phyloP scores from a whole-genome alignment of 2,329 filamentous ascomycete genomes.

The Colletotrichum tropicale region DNA sequence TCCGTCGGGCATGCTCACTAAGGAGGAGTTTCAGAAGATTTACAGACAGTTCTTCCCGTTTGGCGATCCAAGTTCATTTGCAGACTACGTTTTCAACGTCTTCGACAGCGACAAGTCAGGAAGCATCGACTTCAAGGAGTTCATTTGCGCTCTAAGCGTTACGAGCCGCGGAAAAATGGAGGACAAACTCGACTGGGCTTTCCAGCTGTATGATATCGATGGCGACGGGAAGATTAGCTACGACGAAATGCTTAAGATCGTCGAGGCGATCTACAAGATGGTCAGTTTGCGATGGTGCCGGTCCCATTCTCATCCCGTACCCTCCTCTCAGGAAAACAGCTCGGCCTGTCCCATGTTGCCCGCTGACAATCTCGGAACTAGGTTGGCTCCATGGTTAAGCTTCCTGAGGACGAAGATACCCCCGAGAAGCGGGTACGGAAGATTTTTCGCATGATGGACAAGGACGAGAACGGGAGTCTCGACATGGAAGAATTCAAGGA shows the following conservation, averaged over 20 bases:
- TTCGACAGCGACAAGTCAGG: constrained; percentile 98
- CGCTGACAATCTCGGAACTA: constrained; percentile 37
- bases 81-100: constrained; percentile 99
- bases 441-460: constrained; percentile 99
- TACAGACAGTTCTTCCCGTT: constrained; percentile 99
- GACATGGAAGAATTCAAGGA: constrained; percentile 99
- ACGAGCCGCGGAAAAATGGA: constrained; percentile 98
- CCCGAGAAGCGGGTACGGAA: constrained; percentile 97
- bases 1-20: constrained; percentile 93
- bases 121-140: constrained; percentile 99
- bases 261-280: constrained; percentile 99
- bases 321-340: neutral
- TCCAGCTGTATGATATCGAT: constrained; percentile 99
- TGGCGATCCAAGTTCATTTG: constrained; percentile 95
- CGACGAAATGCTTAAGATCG: constrained; percentile 98
- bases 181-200: constrained; percentile 99
- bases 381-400: constrained; percentile 99
- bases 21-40: constrained; percentile 99
- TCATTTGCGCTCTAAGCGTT: constrained; percentile 96
- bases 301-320: neutral
- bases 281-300: constrained; percentile 54
- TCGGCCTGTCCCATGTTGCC: neutral
- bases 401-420: constrained; percentile 98
- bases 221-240: constrained; percentile 99
- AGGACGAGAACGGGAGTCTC: constrained; percentile 96